These are phyloP conservation scores for Penicillium odoratum DNA, from an alignment of 495 filamentous ascomycete genomes.

Conservation along the genomic window DNA sequence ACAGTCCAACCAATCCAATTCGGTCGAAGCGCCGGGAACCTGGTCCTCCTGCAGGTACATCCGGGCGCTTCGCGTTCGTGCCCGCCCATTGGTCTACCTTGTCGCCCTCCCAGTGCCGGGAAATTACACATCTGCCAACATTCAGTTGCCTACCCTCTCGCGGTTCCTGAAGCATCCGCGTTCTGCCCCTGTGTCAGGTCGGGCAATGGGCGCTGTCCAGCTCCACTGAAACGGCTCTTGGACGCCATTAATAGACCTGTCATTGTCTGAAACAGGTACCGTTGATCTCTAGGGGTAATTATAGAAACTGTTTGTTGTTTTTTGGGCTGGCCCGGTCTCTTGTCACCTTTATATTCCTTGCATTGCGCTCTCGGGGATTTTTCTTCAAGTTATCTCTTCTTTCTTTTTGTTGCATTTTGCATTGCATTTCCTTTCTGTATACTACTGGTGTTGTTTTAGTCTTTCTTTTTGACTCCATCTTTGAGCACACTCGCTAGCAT, in stretches of 20 bases:
- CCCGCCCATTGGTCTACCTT: slow-evolving; percentile 22
- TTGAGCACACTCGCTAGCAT: slow-evolving; percentile 12
- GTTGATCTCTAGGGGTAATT: slow-evolving; percentile 18
- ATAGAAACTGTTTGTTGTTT: slow-evolving; percentile 26
- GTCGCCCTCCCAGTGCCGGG: slow-evolving; percentile 23
- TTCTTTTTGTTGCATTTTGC: slow-evolving; percentile 13
- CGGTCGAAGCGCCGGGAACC: slow-evolving; percentile 23
- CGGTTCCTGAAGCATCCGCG: slow-evolving; percentile 29
- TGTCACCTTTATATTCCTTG: slow-evolving; percentile 8
- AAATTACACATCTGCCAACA: slow-evolving; percentile 13
- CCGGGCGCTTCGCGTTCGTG: slow-evolving; percentile 25
- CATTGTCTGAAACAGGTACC: slow-evolving; percentile 29
- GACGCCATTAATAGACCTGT: slow-evolving; percentile 29
- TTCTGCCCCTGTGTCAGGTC: slow-evolving; percentile 12
- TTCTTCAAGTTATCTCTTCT: slow-evolving; percentile 6
- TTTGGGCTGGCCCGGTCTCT: slow-evolving; percentile 13
- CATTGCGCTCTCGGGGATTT: background rate
- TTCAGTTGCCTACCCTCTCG: slow-evolving; percentile 11
- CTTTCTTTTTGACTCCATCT: slow-evolving; percentile 16
- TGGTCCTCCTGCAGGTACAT: slow-evolving; percentile 18
- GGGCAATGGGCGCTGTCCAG: slow-evolving; percentile 16
- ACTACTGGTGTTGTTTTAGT: slow-evolving; percentile 13
- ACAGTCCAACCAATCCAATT: slow-evolving; percentile 2
- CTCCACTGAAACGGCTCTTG: slow-evolving; percentile 24
- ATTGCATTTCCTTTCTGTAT: slow-evolving; percentile 23